Base-by-base conservation (phyloP, 768 basidiomycete genomes). In the Pisolithus tinctorius region DNA sequence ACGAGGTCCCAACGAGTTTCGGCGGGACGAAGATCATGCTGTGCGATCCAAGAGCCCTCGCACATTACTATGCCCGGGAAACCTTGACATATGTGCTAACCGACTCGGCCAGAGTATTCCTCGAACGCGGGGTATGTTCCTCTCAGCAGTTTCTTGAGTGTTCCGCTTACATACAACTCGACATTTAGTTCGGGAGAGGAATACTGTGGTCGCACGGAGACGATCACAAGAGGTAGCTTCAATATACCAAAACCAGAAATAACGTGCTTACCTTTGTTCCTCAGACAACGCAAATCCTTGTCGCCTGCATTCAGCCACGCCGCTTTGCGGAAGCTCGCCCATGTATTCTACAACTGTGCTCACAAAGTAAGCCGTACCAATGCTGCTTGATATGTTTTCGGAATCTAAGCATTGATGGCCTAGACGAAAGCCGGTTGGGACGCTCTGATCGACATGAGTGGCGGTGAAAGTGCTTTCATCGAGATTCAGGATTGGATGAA, bases 1-100 rank as follows among this genome's bases (percentile, higher is more conserved):
- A 61, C 56, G 46, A 59, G 11, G 55, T 78, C 9, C 74, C 76
- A 0, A 60, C 59, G 6, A 57, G 60, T 1, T 53, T 77, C 9
- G 74, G 75, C 1, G 58, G 66, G 2, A 60, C 52, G 4, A 55
- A 60, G 6, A 55, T 78, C 20, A 56, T 75, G 1, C 57, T 79
- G 9, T 64, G 67, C 47, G 76, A 78, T 52, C 72, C 73, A 2
- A 77, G 72, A 58, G 78, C 80, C 0, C 63, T 75, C 27, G 64
- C 71, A 0, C 77, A 81, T 55, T 75, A 78, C 49, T 78, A 72
- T 57, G 64, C 76, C 0, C 70, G 63, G 50, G 80, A 80, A 47
- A 78, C 77, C 0, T 76, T 65, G 44, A 67, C 63, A 0, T 82
- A 82, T 56, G 62, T 72, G 0, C 70, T 71, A 40, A 69, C 69